Conservation (phyloP, 345 rosid species). For the Pugionium dolabratum region DNA sequence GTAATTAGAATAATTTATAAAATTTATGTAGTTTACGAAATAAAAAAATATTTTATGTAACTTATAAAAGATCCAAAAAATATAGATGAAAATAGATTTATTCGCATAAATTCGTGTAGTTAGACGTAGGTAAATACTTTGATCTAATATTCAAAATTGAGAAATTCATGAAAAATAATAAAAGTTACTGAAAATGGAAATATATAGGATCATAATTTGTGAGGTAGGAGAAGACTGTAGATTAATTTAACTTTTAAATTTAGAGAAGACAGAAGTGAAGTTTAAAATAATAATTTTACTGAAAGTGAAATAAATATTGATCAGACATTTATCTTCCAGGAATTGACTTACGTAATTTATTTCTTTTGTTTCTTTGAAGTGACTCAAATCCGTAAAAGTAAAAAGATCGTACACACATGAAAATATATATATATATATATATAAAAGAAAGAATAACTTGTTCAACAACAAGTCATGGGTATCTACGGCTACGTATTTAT, state of each 20-base stretch:
- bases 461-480: constrained; percentile 39
- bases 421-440: neutral
- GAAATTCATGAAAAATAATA: neutral
- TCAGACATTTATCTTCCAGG: constrained; percentile 42
- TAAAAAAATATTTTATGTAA: too few relatives aligned
- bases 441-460: constrained; percentile 19
- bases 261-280: constrained; percentile 34
- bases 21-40: too few relatives aligned
- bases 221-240: constrained; percentile 31
- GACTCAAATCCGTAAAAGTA: constrained; percentile 40
- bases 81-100: too few relatives aligned
- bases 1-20: too few relatives aligned
- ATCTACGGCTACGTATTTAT: constrained; percentile 38
- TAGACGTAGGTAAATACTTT: too few relatives aligned
- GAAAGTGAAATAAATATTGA: constrained; percentile 40
- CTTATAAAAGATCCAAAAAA: too few relatives aligned
- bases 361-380: constrained; percentile 34
- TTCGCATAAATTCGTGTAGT: too few relatives aligned
- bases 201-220: constrained; percentile 32
- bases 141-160: too few relatives aligned
- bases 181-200: constrained; percentile 29
- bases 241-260: constrained; percentile 8
- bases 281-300: constrained; percentile 29
- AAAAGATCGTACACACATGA: constrained; percentile 23
- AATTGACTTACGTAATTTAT: constrained; percentile 39